A percentile compares a stretch with the other conserved stretches of the same genome.
Evolutionary conservation across 495 filamentous ascomycete species (phyloP).

Genomic region (Cenococcum geophilum): DNA sequence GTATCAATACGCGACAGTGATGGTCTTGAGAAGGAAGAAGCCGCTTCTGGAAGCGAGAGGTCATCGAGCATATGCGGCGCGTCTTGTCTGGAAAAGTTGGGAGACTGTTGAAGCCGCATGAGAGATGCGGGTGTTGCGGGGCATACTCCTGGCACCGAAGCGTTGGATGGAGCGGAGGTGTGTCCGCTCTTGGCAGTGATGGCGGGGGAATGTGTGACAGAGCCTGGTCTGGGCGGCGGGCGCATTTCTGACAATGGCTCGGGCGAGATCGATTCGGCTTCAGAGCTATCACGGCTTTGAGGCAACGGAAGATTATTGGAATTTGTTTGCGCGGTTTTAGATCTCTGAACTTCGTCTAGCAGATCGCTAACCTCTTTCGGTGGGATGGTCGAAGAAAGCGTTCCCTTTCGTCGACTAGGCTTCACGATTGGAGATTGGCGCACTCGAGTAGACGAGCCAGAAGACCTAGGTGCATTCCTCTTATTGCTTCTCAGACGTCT

Average conservation of each 20-base stretch:
- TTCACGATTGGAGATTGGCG: slow-evolving; percentile 85
- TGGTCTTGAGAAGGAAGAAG: slow-evolving; percentile 20
- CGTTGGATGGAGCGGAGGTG: neutral
- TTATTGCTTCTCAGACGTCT: slow-evolving; percentile 29
- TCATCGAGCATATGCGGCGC: slow-evolving; percentile 31
- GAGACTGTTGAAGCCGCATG: slow-evolving; percentile 31
- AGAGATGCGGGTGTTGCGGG: slow-evolving; percentile 39
- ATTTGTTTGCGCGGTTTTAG: slow-evolving; percentile 17
- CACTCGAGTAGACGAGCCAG: slow-evolving; percentile 22
- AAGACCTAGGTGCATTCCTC: slow-evolving; percentile 35
- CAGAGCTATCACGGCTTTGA: slow-evolving; percentile 53
- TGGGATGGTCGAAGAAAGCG: slow-evolving; percentile 31
- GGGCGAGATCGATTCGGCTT: slow-evolving; percentile 63
- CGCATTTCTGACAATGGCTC: slow-evolving; percentile 69
- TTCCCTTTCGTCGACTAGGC: slow-evolving; percentile 58
- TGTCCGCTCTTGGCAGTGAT: slow-evolving; percentile 34
- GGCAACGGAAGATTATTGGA: slow-evolving; percentile 23
- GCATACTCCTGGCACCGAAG: slow-evolving; percentile 12
- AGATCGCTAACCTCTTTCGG: slow-evolving; percentile 34
- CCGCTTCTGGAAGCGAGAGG: slow-evolving; percentile 39
- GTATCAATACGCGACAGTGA: slow-evolving; percentile 26
- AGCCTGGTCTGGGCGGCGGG: slow-evolving; percentile 54
- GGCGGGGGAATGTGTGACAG: slow-evolving; percentile 49
- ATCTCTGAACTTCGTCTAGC: slow-evolving; percentile 34
- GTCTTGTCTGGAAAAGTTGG: slow-evolving; percentile 12